These are phyloP conservation scores for Delitschia confertaspora DNA, from an alignment of 495 filamentous ascomycete genomes.

Conservation along the genomic window DNA sequence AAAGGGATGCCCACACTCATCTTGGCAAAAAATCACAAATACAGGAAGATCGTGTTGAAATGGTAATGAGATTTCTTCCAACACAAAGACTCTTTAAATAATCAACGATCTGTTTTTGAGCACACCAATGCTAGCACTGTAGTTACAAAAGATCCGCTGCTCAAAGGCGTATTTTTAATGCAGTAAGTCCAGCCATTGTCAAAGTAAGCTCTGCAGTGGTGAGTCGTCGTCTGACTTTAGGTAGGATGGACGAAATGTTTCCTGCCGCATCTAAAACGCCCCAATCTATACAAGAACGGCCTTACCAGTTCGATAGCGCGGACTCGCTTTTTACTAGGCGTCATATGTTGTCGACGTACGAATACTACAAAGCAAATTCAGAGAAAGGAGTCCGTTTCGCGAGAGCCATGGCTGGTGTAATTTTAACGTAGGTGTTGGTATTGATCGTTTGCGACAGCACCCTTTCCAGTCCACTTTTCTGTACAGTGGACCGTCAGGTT, in stretches of 20 bases:
- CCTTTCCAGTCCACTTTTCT: no score
- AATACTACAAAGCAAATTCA: constrained; percentile 31
- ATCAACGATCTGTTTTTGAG: neutral
- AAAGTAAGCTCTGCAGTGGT: constrained; percentile 1
- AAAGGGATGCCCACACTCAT: neutral
- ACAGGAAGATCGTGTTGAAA: constrained; percentile 25
- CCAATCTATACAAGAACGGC: constrained; percentile 3
- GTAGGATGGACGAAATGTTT: constrained; percentile 33
- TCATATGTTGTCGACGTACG: constrained; percentile 23
- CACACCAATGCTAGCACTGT: neutral
- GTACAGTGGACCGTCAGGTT: constrained; percentile 5
- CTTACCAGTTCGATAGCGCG: constrained; percentile 9
- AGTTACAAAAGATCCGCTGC: neutral
- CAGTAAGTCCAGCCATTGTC: no score
- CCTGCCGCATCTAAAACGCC: constrained; percentile 25
- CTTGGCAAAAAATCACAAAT: constrained; percentile 17
- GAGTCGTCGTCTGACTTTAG: no score
- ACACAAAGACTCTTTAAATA: constrained; percentile 32
- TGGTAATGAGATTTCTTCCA: constrained; percentile 24
- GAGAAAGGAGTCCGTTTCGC: constrained; percentile 13
- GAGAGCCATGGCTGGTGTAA: constrained; percentile 28
- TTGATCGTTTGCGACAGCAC: no score
- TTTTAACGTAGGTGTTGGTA: constrained; percentile 4
- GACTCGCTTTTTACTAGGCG: constrained; percentile 27
- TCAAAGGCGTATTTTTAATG: constrained; percentile 8